Conservation (phyloP, 148 eudicot genomes). For the Camellia japonica region DNA sequence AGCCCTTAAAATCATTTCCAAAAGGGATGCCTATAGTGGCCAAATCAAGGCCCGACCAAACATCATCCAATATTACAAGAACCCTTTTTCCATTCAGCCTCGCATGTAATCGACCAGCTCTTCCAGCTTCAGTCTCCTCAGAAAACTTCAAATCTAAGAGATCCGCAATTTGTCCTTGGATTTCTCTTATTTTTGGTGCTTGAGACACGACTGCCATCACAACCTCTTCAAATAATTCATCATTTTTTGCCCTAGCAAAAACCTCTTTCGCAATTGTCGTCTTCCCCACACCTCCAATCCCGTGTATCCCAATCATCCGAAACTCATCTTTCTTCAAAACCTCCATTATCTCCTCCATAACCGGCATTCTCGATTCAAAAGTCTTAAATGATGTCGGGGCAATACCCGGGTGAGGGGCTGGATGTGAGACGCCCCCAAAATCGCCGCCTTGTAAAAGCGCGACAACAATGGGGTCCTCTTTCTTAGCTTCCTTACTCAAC, state of each 20-base stretch:
- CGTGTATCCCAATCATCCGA: not conserved
- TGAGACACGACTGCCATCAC: not conserved
- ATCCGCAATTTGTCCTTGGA: not conserved
- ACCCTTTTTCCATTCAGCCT: not conserved
- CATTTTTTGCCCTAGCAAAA: not conserved
- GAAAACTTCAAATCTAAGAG: not conserved
- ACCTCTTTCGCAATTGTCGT: not conserved
- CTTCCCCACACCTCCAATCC: not conserved
- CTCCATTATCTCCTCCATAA: not conserved
- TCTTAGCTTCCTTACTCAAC: not conserved
- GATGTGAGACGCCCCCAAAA: not conserved
- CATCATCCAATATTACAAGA: not conserved
- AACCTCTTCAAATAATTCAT: not conserved
- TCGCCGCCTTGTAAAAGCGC: not conserved
- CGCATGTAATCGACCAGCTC: not conserved
- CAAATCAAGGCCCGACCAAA: not conserved
- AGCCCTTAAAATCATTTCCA: not conserved
- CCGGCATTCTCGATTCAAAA: not conserved
- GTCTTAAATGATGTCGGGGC: not conserved
- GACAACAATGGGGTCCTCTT: not conserved
- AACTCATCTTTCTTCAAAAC: not conserved
- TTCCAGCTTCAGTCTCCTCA: not conserved
- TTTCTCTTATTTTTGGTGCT: not conserved
- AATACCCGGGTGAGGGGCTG: not conserved
- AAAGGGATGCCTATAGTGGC: not conserved